Evolutionary conservation across 2,329 filamentous ascomycete genomes (phyloP).

Genomic region (Herpotrichia juniperi): DNA sequence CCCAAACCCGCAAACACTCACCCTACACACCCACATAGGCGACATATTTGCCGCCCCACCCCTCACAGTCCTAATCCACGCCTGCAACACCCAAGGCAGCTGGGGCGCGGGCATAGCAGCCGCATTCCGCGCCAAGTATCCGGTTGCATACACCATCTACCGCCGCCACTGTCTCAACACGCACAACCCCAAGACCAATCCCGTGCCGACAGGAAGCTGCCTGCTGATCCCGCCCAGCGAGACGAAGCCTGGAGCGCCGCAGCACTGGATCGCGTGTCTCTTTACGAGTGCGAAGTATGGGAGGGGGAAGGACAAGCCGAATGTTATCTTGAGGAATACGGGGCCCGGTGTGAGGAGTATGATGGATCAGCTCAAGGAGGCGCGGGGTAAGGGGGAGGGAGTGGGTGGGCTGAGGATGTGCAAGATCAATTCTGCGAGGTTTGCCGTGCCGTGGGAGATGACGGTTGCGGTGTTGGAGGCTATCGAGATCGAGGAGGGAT

Average conservation of each 20-base stretch:
- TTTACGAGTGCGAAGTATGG: slow-evolving; percentile 63
- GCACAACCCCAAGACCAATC: slow-evolving; percentile 25
- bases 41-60: slow-evolving; percentile 61
- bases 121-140: slow-evolving; percentile 58
- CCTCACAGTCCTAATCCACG: slow-evolving; percentile 60
- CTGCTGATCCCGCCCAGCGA: slow-evolving; percentile 60
- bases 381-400: slow-evolving; percentile 26
- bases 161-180: slow-evolving; percentile 51
- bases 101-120: slow-evolving; percentile 66
- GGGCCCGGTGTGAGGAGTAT: slow-evolving; percentile 56
- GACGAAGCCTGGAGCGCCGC: slow-evolving; percentile 33
- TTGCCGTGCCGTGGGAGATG: slow-evolving; percentile 60
- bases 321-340: slow-evolving; percentile 58
- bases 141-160: slow-evolving; percentile 57
- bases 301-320: slow-evolving; percentile 46
- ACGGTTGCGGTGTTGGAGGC: slow-evolving; percentile 52
- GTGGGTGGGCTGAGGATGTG: slow-evolving; percentile 54
- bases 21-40: slow-evolving; percentile 41
- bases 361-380: slow-evolving; percentile 46
- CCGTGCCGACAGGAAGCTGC: slow-evolving; percentile 52
- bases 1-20: slow-evolving; percentile 6
- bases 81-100: slow-evolving; percentile 63
- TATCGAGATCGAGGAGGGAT: slow-evolving; percentile 28
- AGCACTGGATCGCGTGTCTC: slow-evolving; percentile 64
- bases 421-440: slow-evolving; percentile 64